Evolutionary conservation across 2,329 filamentous ascomycete species (phyloP).

Genomic region (Monilinia vaccinii-corymbosi): DNA sequence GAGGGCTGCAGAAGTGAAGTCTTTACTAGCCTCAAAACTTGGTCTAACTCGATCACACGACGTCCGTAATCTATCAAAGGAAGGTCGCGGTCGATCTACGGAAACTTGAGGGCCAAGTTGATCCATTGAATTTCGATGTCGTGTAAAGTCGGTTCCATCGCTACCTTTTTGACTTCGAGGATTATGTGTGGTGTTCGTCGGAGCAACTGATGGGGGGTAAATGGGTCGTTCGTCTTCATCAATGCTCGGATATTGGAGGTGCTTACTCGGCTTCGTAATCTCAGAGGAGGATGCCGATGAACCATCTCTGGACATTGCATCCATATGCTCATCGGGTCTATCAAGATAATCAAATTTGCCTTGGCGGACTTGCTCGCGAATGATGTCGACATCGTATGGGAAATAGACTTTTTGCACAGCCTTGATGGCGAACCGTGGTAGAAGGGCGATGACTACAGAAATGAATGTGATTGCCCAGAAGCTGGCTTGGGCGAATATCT

Average conservation of each 20-base stretch:
- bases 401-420: constrained; percentile 87
- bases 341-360: constrained; percentile 73
- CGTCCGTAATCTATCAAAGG: constrained; percentile 77
- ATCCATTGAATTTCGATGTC: constrained; percentile 53
- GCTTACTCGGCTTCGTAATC: constrained; percentile 39
- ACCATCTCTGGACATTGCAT: constrained; percentile 34
- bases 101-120: constrained; percentile 18
- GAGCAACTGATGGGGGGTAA: constrained; percentile 81
- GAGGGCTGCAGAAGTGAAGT: constrained; percentile 85
- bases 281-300: constrained; percentile 51
- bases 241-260: constrained; percentile 51
- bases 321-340: constrained; percentile 14
- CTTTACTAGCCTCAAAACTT: constrained; percentile 79
- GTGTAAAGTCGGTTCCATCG: constrained; percentile 85
- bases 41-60: constrained; percentile 80
- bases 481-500: constrained; percentile 71
- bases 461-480: constrained; percentile 84
- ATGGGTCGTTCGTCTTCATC: constrained; percentile 88
- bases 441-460: constrained; percentile 70
- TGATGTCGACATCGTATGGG: constrained; percentile 88
- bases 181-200: constrained; percentile 68
- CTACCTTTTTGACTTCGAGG: constrained; percentile 81
- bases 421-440: constrained; percentile 83
- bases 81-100: constrained; percentile 61
- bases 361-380: constrained; percentile 80